Evolutionary conservation across 1,284 basidiomycete genomes (phyloP), one percentile per base, ranked within the genome.

Genomic region (Chiua sp.): DNA sequence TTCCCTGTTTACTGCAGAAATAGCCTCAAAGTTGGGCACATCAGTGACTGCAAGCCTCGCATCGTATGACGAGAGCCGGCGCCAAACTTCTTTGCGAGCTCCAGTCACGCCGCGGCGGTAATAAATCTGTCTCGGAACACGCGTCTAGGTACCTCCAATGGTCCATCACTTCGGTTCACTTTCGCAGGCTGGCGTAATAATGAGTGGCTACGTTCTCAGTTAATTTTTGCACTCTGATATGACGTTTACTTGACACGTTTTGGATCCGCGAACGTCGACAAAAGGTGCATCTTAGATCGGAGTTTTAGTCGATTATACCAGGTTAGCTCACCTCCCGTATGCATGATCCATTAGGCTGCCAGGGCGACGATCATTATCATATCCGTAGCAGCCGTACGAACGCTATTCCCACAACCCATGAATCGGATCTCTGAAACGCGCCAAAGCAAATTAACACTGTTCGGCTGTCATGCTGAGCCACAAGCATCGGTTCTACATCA

Each of bases 251-350:
- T 39, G 54, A 44, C 47, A 51, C 56, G 52, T 57, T 47, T 44
- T 48, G 68, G 68, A 73, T 70, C 71, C 68, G 71, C 65, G 71
- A 65, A 68, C 59, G 52, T 44, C 66, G 57, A 57, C 51, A 71
- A 68, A 30, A 56, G 61, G 30, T 18, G 3, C 23, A 72, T 72
- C 67, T 70, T 48, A 64, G 67, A 69, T 69, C 68, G 10, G n/a
- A 22, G 11, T 49, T 53, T 15, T n/a, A 44, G n/a, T 44, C n/a
- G 22, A 44, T 44, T 44, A n/a, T 44, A 6, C 42, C 18, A 42
- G n/a, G 42, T 44, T 44, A 22, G n/a, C n/a, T 44, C 22, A 44
- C 8, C 33, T 51, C 61, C 57, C 60, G 42, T 56, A 16, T 50
- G 20, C 55, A 59, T 60, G 56, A 59, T 57, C 42, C 49, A 60